Evolutionary conservation across 83 land plant genomes (phyloP), one percentile per base, ranked within the genome.

Genomic region (Larix sibirica): DNA sequence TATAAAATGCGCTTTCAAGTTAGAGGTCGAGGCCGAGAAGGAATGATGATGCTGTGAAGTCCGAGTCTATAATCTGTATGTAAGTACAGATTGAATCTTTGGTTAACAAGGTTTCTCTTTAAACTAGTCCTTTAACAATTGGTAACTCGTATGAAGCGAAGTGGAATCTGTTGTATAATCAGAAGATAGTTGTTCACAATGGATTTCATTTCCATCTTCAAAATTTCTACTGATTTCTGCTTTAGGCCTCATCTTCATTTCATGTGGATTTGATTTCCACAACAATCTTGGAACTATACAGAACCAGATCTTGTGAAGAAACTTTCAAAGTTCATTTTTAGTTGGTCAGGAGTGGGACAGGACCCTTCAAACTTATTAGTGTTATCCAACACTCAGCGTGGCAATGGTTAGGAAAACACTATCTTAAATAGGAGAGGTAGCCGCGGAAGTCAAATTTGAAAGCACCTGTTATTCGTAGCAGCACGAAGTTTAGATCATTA

Each of bases 81-180:
- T 50, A 36, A 18, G 38, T 69, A 69, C 33, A 69, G 20, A 36
- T 69, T 33, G 20, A 31, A 33, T 4, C 1, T n/a, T n/a, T 38
- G 23, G 10, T 38, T 38, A 10, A 38, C 7, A 18, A 50, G 56
- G 56, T 73, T 23, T 20, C n/a, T 73, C 26, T 21, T 73, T 73
- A 10, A 6, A 40, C 36, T 68, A 50, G 56, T 20, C 47, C 13
- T 73, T 42, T 47, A 73, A 7, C 20, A 42, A 21, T 18, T 42
- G 54, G 24, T 73, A 5, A 73, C 36, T n/a, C 56, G 10, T n/a
- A 40, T 73, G 54, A 38, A 73, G 77, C 44, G 42, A 38, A 73
- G 20, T 10, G 23, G 21, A 71, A 73, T 73, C 77, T 73, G 6
- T 33, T 69, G 73, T 38, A 69, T 69, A 31, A 47, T 73, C 77